phyloP scores from a whole-genome alignment of 257 asterid genomes.

The Agastache rugosa region DNA sequence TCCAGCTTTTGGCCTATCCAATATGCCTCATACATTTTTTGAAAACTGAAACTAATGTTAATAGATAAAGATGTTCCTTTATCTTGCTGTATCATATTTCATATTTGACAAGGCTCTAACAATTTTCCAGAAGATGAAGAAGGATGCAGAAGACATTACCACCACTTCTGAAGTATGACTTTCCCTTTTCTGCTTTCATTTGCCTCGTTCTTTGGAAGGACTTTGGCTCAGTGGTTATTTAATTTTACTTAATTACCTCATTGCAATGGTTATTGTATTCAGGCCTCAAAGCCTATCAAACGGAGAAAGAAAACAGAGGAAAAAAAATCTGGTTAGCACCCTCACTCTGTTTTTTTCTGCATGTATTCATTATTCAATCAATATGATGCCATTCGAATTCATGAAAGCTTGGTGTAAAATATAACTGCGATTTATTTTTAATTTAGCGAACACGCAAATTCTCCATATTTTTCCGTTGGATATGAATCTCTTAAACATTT shows the following conservation, averaged over 20 bases:
- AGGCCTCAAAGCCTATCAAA: slow-evolving; percentile 39
- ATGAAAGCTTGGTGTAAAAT: slow-evolving; percentile 20
- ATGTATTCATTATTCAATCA: slow-evolving; percentile 14
- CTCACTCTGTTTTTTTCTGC: not conserved
- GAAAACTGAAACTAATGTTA: slow-evolving; percentile 5
- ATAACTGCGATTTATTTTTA: not conserved
- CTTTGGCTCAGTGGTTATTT: slow-evolving; percentile 8
- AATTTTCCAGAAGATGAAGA: slow-evolving; percentile 42
- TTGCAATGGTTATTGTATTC: slow-evolving; percentile 27
- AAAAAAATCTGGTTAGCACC: slow-evolving; percentile 46
- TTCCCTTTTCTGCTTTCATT: slow-evolving; percentile 4
- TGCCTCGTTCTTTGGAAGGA: slow-evolving; percentile 16
- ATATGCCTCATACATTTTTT: not conserved
- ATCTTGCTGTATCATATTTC: slow-evolving; percentile 12
- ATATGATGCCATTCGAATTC: slow-evolving; percentile 15
- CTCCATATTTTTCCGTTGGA: not conserved
- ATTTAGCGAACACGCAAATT: not conserved
- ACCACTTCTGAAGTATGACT: slow-evolving; percentile 40
- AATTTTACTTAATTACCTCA: slow-evolving; percentile 9
- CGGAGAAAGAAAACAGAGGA: slow-evolving; percentile 39
- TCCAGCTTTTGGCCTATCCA: slow-evolving; percentile 14
- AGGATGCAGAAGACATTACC: slow-evolving; percentile 35
- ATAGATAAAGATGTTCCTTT: slow-evolving; percentile 19
- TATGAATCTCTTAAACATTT: not conserved
- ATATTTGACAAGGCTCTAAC: slow-evolving; percentile 13